Percentiles rank a stretch among this genome's conserved stretches.
Evolutionary conservation across 2,329 filamentous ascomycete species (phyloP).

Genomic region (Triangularia verruculosa): DNA sequence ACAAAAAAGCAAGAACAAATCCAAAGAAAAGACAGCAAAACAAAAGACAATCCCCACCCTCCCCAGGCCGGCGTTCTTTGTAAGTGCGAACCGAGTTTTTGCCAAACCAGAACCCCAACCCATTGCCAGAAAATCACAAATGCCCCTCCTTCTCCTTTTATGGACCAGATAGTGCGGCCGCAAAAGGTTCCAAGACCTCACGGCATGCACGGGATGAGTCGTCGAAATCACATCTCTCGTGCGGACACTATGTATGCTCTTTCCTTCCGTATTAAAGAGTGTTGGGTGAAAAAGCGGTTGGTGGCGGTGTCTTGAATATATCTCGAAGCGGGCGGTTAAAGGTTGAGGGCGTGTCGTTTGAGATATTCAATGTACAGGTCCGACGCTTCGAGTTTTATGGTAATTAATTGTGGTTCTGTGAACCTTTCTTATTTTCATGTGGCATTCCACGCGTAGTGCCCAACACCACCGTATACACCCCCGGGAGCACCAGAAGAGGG

Average conservation of each 20-base stretch:
- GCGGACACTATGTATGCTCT: background rate
- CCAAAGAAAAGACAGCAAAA: background rate
- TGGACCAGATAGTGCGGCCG: background rate
- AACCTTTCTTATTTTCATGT: constrained; percentile 34
- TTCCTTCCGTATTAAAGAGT: background rate
- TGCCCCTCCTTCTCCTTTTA: background rate
- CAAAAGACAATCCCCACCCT: background rate
- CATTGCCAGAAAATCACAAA: background rate
- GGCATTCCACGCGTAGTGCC: constrained; percentile 57
- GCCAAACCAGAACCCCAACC: constrained; percentile 10
- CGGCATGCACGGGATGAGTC: background rate
- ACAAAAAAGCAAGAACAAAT: background rate
- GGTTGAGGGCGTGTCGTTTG: background rate
- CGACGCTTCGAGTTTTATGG: background rate
- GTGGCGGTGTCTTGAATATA: background rate
- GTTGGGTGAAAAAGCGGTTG: background rate
- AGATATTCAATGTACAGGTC: background rate
- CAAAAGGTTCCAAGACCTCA: background rate
- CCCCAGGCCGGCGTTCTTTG: background rate
- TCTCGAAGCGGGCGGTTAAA: background rate
- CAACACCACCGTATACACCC: constrained; percentile 41
- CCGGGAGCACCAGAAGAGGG: background rate
- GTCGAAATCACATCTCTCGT: background rate
- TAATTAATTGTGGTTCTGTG: background rate
- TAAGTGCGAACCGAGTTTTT: constrained; percentile 11